Conservation (phyloP, 139 green algal genomes). For the Micractinium sp. region DNA sequence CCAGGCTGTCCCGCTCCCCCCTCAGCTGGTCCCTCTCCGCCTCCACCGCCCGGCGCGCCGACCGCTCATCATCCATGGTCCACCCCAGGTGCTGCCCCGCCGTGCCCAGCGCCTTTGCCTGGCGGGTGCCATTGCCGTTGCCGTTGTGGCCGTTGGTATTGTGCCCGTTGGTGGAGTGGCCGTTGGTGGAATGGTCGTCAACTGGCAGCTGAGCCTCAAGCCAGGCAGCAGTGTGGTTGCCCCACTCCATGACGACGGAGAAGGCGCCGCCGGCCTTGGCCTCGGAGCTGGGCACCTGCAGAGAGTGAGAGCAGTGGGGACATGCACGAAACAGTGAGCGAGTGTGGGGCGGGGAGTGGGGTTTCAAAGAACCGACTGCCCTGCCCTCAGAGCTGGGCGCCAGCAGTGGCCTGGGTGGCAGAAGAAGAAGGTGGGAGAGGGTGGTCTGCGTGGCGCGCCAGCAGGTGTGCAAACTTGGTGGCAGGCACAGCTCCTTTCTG, state of each 20-base stretch:
- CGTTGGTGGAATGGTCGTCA: neutral
- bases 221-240: neutral
- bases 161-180: neutral
- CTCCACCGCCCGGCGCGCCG: neutral
- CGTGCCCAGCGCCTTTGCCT: neutral
- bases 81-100: neutral
- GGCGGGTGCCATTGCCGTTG: neutral
- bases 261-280: neutral
- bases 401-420: too few species aligned
- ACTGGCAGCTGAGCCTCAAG: neutral
- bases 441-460: too few species aligned
- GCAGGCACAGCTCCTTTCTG: too few species aligned
- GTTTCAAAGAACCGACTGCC: too few species aligned
- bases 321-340: too few species aligned
- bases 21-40: slow-evolving; percentile 11
- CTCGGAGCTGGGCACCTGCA: neutral
- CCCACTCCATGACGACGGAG: slow-evolving; percentile 1
- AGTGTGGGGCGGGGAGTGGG: too few species aligned
- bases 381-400: too few species aligned
- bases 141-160: neutral
- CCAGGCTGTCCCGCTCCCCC: slow-evolving; percentile 13
- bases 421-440: too few species aligned
- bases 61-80: neutral
- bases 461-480: too few species aligned
- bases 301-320: neutral